Conservation (phyloP, 1,284 basidiomycete species). For the Meira miltonrushii region DNA sequence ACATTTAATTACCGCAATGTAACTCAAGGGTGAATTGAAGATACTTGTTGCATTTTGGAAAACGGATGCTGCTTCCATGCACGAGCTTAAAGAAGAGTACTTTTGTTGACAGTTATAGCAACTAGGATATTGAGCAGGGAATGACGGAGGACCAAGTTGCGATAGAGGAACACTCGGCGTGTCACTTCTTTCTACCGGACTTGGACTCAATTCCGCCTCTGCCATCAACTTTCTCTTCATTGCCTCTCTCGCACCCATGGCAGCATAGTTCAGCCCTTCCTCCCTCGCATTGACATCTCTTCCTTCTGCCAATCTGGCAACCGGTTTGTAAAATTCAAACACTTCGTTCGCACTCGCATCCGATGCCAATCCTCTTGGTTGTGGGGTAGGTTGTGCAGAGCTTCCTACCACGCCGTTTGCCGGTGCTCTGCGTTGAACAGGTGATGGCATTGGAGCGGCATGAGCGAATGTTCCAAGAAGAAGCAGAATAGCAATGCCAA, state of each 20-base stretch:
- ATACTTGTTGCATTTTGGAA: constrained; percentile 35
- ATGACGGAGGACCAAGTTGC: constrained; percentile 25
- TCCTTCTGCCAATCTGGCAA: background rate
- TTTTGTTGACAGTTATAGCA: constrained; percentile 33
- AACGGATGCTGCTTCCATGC: constrained; percentile 30
- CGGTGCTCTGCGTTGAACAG: background rate
- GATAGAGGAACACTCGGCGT: constrained; percentile 26
- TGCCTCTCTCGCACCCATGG: background rate
- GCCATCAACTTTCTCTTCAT: background rate
- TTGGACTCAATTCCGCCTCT: background rate
- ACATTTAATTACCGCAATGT: constrained; percentile 60
- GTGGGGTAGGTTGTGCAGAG: constrained; percentile 15
- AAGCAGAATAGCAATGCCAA: background rate
- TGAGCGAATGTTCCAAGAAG: background rate
- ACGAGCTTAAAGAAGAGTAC: constrained; percentile 31
- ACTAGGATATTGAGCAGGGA: constrained; percentile 30
- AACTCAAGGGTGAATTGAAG: constrained; percentile 36
- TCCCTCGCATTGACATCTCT: background rate
- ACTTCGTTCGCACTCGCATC: constrained; percentile 27
- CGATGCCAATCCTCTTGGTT: constrained; percentile 15
- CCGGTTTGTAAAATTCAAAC: constrained; percentile 27
- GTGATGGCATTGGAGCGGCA: constrained; percentile 6
- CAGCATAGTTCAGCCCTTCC: constrained; percentile 13
- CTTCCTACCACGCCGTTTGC: background rate
- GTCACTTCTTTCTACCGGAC: constrained; percentile 12